Evolutionary conservation across 2,329 filamentous ascomycete species (phyloP).

Genomic region (Calonectria crousiana): DNA sequence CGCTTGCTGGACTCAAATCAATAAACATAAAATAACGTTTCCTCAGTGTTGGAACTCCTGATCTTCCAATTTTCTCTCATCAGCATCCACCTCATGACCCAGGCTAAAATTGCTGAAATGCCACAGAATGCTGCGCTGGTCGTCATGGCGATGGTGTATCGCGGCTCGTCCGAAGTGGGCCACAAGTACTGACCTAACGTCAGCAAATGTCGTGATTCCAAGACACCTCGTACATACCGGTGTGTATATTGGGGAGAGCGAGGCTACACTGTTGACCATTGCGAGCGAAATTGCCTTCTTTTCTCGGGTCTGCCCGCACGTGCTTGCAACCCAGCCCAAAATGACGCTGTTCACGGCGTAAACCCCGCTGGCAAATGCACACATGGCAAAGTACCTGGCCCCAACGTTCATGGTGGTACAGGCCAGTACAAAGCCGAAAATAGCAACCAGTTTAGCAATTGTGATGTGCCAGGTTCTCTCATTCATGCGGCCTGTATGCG

Average conservation of each 20-base stretch:
- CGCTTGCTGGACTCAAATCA: slow-evolving; percentile 2
- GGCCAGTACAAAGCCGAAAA: slow-evolving; percentile 41
- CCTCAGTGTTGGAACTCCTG: slow-evolving; percentile 34
- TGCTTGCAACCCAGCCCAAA: slow-evolving; percentile 56
- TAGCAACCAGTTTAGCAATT: slow-evolving; percentile 53
- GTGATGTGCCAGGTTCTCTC: slow-evolving; percentile 62
- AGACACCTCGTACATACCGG: not conserved
- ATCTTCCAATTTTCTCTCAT: slow-evolving; percentile 51
- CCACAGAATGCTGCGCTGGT: slow-evolving; percentile 40
- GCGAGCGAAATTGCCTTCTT: slow-evolving; percentile 59
- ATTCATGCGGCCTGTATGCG: slow-evolving; percentile 44
- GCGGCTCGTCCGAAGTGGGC: slow-evolving; percentile 24
- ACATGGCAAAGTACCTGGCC: slow-evolving; percentile 45
- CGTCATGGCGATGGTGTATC: slow-evolving; percentile 32
- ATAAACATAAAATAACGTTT: slow-evolving; percentile 45
- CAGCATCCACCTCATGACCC: slow-evolving; percentile 51
- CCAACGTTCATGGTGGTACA: slow-evolving; percentile 41
- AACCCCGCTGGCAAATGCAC: slow-evolving; percentile 53
- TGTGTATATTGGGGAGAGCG: not conserved
- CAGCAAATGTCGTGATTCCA: not conserved
- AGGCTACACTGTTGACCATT: slow-evolving; percentile 26
- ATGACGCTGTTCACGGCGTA: slow-evolving; percentile 58
- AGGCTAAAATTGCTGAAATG: slow-evolving; percentile 51
- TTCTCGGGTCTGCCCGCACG: slow-evolving; percentile 58
- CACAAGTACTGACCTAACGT: slow-evolving; percentile 28